A percentile compares a stretch with the other conserved stretches of the same genome.
Conservation (phyloP, 176 grass and related monocot species). For the Raddia guianensis region DNA sequence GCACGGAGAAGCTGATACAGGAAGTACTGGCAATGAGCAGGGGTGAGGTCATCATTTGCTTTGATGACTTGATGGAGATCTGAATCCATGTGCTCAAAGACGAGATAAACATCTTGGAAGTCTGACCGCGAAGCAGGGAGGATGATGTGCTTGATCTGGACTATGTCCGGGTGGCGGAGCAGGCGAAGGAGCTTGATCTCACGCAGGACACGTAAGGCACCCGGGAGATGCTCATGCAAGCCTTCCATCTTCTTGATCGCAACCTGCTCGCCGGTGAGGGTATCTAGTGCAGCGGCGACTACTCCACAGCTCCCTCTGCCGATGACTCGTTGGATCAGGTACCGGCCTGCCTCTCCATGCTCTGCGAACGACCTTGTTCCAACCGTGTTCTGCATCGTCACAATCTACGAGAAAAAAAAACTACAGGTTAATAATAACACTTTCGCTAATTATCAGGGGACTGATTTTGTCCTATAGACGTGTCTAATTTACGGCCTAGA, state of each 20-base stretch:
- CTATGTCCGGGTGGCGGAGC: constrained; percentile 74
- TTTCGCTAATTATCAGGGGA: too few species aligned
- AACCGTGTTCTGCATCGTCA: too few species aligned
- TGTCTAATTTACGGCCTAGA: too few species aligned
- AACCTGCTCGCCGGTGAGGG: constrained; percentile 65
- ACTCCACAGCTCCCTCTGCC: constrained; percentile 87
- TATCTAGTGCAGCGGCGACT: constrained; percentile 77
- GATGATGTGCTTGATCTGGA: constrained; percentile 86
- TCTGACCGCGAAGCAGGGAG: constrained; percentile 74
- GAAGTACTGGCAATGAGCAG: constrained; percentile 75
- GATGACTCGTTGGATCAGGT: constrained; percentile 76
- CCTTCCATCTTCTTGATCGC: constrained; percentile 90
- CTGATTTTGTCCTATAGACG: too few species aligned
- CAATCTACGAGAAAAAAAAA: too few species aligned
- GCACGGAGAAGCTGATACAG: constrained; percentile 80
- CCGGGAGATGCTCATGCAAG: constrained; percentile 70
- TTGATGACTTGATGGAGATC: constrained; percentile 82
- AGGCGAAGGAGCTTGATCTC: constrained; percentile 87
- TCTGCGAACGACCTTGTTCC: constrained; percentile 55
- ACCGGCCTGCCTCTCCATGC: constrained; percentile 71
- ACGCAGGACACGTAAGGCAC: constrained; percentile 67
- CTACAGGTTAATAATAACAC: too few species aligned
- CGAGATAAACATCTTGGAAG: constrained; percentile 81
- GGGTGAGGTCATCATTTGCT: constrained; percentile 73
- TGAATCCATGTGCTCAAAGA: constrained; percentile 90